A percentile compares a stretch with the other conserved stretches of the same genome.
Evolutionary conservation across 164 flowering plant genomes (phyloP).

Genomic region (Kingdonia uniflora): DNA sequence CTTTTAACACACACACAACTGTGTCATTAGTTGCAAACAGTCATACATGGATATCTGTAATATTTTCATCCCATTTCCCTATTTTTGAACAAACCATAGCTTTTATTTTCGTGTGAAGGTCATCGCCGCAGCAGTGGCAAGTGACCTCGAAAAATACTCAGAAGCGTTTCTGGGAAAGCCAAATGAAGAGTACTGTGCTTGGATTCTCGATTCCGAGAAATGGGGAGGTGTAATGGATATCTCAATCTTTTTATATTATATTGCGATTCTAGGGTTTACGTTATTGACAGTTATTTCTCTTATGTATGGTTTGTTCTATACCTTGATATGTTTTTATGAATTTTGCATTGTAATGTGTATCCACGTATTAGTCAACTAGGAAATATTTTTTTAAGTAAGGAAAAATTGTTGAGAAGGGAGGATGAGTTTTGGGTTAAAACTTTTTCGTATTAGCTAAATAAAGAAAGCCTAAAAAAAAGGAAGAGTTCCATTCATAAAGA

Average conservation of each 20-base stretch:
- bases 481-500: no score
- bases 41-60: neutral
- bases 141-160: slow-evolving; percentile 65
- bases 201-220: slow-evolving; percentile 86
- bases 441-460: no score
- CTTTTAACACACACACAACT: no score
- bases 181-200: slow-evolving; percentile 78
- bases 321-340: no score
- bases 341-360: no score
- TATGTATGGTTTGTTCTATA: no score
- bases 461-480: no score
- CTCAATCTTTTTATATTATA: neutral
- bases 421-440: no score
- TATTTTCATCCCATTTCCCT: neutral
- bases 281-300: neutral
- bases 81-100: neutral
- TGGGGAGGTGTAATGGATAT: slow-evolving; percentile 75
- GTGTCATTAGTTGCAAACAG: no score
- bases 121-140: slow-evolving; percentile 86
- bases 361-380: no score
- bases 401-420: no score
- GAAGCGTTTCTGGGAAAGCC: slow-evolving; percentile 89
- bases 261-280: neutral
- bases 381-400: no score
- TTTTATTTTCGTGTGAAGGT: slow-evolving; percentile 41